phyloP scores from a whole-genome alignment of 2,329 filamentous ascomycete genomes.

The Nemania sp. region DNA sequence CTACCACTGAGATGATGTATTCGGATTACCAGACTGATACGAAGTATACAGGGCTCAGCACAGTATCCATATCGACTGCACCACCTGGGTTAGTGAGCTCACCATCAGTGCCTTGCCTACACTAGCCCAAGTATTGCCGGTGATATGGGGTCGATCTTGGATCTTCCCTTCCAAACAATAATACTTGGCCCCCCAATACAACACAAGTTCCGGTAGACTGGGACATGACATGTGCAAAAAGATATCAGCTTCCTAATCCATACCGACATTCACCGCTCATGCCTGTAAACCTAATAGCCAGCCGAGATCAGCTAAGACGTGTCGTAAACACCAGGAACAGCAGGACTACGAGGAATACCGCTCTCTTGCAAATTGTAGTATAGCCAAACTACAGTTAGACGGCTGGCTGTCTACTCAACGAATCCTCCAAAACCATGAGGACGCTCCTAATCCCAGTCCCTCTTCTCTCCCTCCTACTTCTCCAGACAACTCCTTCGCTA shows the following conservation, averaged over 20 bases:
- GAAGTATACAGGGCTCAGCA: too few species aligned
- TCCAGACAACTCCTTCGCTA: slow-evolving; percentile 32
- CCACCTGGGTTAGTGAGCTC: not conserved
- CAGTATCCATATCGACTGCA: too few species aligned
- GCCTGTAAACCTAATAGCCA: not conserved
- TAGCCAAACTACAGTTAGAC: too few species aligned
- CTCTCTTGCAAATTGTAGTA: too few species aligned
- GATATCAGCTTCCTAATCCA: not conserved
- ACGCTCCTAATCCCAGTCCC: slow-evolving; percentile 27
- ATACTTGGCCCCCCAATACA: not conserved
- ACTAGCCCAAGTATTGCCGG: too few species aligned
- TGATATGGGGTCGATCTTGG: too few species aligned
- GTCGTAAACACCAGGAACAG: not conserved
- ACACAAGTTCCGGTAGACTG: not conserved
- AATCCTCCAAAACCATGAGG: slow-evolving; percentile 27
- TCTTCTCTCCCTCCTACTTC: slow-evolving; percentile 38
- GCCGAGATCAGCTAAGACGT: not conserved
- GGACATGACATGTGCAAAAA: not conserved
- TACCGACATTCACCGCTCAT: not conserved
- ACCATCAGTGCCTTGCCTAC: too few species aligned
- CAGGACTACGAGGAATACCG: not conserved
- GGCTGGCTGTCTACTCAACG: not conserved
- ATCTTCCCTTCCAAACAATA: not conserved
- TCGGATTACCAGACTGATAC: too few species aligned
- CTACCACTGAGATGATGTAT: too few species aligned